phyloP scores from a whole-genome alignment of 2,329 filamentous ascomycete genomes.

The Colletotrichum lini region DNA sequence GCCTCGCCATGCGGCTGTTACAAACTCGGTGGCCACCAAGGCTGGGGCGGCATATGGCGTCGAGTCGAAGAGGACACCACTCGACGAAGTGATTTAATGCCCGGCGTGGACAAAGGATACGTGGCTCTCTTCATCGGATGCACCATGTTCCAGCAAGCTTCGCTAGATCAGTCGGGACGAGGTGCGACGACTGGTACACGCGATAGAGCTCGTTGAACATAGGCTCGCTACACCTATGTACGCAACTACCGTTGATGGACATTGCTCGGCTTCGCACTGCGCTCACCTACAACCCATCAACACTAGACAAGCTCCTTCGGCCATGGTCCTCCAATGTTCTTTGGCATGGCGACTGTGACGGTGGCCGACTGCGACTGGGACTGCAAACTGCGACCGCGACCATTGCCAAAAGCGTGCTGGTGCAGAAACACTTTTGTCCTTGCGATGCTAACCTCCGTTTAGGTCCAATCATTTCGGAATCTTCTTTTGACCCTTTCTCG shows the following conservation, averaged over 20 bases:
- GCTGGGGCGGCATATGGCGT: background rate
- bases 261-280: background rate
- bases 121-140: too few species aligned
- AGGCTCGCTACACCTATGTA: background rate
- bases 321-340: too few species aligned
- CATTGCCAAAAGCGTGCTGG: conserved; percentile 1
- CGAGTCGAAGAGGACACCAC: background rate
- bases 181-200: background rate
- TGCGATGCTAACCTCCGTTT: conserved; percentile 15
- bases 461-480: conserved; percentile 41
- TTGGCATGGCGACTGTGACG: too few species aligned
- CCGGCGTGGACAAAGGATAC: background rate
- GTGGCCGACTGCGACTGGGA: too few species aligned
- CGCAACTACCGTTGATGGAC: background rate
- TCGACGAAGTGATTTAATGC: background rate
- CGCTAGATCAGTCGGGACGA: background rate
- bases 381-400: background rate
- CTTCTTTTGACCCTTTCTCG: conserved; percentile 38
- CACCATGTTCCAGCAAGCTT: background rate
- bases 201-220: background rate
- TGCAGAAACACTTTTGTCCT: background rate
- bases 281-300: too few species aligned
- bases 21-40: too few species aligned
- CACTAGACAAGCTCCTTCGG: background rate
- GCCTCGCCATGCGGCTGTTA: background rate